Conservation (phyloP, 495 filamentous ascomycete species). For the Penicillium cataractarum region DNA sequence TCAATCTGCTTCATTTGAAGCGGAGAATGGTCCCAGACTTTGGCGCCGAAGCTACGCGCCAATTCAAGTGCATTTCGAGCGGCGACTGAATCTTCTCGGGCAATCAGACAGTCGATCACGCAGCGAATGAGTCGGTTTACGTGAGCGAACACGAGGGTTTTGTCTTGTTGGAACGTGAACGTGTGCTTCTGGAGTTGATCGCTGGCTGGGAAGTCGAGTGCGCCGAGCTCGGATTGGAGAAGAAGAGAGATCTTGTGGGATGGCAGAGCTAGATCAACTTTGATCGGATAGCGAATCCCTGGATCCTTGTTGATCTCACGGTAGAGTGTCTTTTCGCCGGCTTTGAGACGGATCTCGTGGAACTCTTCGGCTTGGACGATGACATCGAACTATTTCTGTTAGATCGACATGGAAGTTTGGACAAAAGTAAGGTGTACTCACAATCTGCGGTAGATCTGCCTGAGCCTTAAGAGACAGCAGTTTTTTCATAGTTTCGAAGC, state of each 20-base stretch:
- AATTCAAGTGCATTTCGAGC: slow-evolving; percentile 77
- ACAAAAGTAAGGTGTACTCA: slow-evolving; percentile 43
- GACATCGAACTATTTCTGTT: slow-evolving; percentile 59
- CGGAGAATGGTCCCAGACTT: slow-evolving; percentile 84
- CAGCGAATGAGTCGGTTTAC: slow-evolving; percentile 78
- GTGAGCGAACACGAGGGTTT: slow-evolving; percentile 69
- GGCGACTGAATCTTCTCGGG: slow-evolving; percentile 66
- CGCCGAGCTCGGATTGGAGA: slow-evolving; percentile 79
- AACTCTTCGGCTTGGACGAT: slow-evolving; percentile 78
- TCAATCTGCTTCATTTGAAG: slow-evolving; percentile 87
- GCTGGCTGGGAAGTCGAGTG: slow-evolving; percentile 68
- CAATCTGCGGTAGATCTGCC: slow-evolving; percentile 69
- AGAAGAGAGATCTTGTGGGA: slow-evolving; percentile 89
- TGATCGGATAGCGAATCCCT: slow-evolving; percentile 77
- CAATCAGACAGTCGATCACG: slow-evolving; percentile 80
- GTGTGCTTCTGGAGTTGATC: slow-evolving; percentile 64
- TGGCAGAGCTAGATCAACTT: slow-evolving; percentile 69
- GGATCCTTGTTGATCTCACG: slow-evolving; percentile 78
- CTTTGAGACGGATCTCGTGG: slow-evolving; percentile 73
- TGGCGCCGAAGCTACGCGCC: slow-evolving; percentile 73
- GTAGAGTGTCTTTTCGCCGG: slow-evolving; percentile 74
- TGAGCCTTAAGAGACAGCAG: slow-evolving; percentile 65
- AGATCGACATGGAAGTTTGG: slow-evolving; percentile 23
- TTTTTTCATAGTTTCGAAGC: slow-evolving; percentile 86
- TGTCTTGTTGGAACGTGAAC: slow-evolving; percentile 69